phyloP scores from a whole-genome alignment of 2,329 filamentous ascomycete species.

The Remersonia thermophila region DNA sequence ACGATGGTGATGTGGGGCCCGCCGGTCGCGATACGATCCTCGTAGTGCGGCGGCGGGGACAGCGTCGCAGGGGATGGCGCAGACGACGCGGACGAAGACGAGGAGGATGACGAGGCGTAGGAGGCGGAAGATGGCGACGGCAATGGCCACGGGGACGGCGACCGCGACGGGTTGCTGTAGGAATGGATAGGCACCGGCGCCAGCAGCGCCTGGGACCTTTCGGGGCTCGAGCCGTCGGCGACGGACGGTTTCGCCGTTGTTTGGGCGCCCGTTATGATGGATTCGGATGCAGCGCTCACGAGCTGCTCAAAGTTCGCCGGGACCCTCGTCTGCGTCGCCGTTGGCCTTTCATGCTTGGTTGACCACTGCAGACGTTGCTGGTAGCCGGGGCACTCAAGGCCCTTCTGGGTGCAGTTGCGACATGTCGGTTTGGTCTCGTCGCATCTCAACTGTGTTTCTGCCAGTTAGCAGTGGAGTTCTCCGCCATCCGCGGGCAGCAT shows the following conservation, averaged over 20 bases:
- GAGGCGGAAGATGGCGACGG: conserved; percentile 5
- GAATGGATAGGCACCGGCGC: no score
- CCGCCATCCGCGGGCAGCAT: neutral
- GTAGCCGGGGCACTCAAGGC: conserved; percentile 19
- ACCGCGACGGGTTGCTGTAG: neutral
- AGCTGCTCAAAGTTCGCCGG: conserved; percentile 19
- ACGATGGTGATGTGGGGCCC: conserved; percentile 2
- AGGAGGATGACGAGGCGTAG: conserved; percentile 3
- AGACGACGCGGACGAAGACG: neutral
- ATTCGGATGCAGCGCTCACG: conserved; percentile 18
- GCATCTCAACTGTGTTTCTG: conserved; percentile 18
- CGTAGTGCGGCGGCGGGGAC: conserved; percentile 6
- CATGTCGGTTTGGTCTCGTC: conserved; percentile 19
- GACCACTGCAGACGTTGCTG: conserved; percentile 20
- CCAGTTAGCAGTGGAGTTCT: conserved; percentile 5
- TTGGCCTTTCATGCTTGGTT: conserved; percentile 18
- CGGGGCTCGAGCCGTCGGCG: no score
- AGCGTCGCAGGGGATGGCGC: conserved; percentile 1
- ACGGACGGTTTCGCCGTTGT: no score
- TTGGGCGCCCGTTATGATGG: conserved; percentile 9
- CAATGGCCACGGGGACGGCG: conserved; percentile 4
- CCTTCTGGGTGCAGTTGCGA: conserved; percentile 17
- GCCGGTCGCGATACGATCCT: neutral
- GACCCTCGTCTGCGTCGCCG: conserved; percentile 9
- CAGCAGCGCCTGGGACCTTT: no score